Percentiles rank a stretch among this genome's conserved stretches.
These are phyloP conservation scores for Plasmodium inui DNA, from an alignment of 169 alveolate genomes.

Conservation along the genomic window DNA sequence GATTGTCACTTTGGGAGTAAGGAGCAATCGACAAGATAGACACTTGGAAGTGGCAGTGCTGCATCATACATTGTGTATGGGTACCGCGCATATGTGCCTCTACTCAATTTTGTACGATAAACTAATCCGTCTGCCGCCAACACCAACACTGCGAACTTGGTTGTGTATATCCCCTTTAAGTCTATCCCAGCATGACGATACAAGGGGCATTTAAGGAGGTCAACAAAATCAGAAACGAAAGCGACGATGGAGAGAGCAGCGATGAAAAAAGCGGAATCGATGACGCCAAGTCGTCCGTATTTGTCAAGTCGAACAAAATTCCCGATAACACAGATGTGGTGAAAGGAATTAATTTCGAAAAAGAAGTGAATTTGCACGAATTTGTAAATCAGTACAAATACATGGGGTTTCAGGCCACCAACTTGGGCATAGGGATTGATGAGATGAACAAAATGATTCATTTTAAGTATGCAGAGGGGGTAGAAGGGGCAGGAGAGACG, in stretches of 20 bases:
- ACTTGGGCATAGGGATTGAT: conserved; percentile 85
- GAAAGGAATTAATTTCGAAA: conserved; percentile 77
- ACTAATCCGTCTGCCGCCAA: neutral
- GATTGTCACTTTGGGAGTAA: neutral
- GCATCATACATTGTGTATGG: neutral
- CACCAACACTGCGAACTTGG: neutral
- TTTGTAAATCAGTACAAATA: conserved; percentile 78
- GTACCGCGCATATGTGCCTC: neutral
- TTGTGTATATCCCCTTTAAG: neutral
- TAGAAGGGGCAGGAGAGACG: neutral
- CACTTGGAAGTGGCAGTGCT: neutral
- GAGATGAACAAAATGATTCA: conserved; percentile 84
- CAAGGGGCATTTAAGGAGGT: conserved; percentile 34
- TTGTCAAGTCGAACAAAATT: conserved; percentile 74
- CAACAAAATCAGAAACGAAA: conserved; percentile 45
- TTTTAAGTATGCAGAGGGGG: conserved; percentile 76
- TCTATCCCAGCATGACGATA: neutral
- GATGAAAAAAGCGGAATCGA: conserved; percentile 25
- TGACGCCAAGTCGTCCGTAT: conserved; percentile 62
- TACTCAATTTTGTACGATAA: neutral
- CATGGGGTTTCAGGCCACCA: conserved; percentile 86
- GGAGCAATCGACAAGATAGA: neutral
- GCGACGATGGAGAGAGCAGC: conserved; percentile 19
- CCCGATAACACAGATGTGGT: conserved; percentile 80
- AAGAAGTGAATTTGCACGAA: conserved; percentile 74